phyloP scores from a whole-genome alignment of 2,329 filamentous ascomycete species.

The Penicillium sp. region DNA sequence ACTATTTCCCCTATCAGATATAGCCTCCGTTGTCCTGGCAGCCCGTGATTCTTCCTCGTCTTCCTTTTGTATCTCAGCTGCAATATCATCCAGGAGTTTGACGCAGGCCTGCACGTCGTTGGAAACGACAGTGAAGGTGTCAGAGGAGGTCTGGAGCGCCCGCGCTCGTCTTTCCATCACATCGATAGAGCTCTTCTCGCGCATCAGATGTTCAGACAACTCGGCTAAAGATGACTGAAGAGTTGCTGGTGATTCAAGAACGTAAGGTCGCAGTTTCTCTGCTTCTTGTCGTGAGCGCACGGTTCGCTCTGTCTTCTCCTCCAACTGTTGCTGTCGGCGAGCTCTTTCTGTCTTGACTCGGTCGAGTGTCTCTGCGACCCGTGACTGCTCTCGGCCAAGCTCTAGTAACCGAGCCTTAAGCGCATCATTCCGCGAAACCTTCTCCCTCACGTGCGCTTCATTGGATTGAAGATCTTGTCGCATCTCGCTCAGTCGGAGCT shows the following conservation, averaged over 20 bases:
- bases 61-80: constrained; percentile 81
- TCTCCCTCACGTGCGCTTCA: constrained; percentile 79
- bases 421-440: constrained; percentile 81
- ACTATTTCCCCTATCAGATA: constrained; percentile 84
- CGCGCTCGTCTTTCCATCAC: constrained; percentile 82
- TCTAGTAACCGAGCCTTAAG: constrained; percentile 80
- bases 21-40: constrained; percentile 77
- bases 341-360: constrained; percentile 78
- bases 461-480: constrained; percentile 75
- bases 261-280: constrained; percentile 86
- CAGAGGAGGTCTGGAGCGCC: constrained; percentile 85
- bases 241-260: constrained; percentile 80
- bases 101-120: constrained; percentile 86
- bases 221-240: constrained; percentile 82
- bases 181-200: constrained; percentile 84
- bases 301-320: constrained; percentile 52
- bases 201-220: constrained; percentile 73
- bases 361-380: constrained; percentile 78
- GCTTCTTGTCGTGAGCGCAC: constrained; percentile 79
- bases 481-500: constrained; percentile 77
- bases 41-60: constrained; percentile 85
- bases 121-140: constrained; percentile 82
- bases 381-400: constrained; percentile 77
- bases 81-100: constrained; percentile 84
- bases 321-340: constrained; percentile 64